Conservation (phyloP, 1,284 basidiomycete species). For the Ustanciosporium gigantosporum region DNA sequence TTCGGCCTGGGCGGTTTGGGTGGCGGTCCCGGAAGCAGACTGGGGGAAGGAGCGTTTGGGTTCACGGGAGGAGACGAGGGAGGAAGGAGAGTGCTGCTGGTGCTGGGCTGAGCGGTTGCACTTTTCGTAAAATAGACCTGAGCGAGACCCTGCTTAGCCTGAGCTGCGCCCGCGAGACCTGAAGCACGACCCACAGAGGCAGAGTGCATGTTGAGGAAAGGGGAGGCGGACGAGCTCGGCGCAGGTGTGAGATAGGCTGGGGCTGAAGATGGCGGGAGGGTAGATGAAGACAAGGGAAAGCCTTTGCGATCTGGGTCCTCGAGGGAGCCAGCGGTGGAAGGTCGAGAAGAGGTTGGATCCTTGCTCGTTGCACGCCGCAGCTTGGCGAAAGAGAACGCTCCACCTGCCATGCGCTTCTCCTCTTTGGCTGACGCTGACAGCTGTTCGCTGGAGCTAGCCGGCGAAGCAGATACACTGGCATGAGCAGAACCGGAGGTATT, state of each 20-base stretch:
- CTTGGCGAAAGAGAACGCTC: no score
- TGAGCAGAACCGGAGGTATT: background rate
- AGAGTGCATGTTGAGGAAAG: conserved; percentile 40
- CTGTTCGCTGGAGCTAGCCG: background rate
- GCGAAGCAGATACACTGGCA: background rate
- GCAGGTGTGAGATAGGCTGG: conserved; percentile 18
- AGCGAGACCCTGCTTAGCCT: conserved; percentile 18
- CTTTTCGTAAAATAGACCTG: conserved; percentile 13
- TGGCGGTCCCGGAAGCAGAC: no score
- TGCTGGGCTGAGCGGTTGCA: conserved; percentile 8
- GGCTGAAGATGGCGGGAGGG: background rate
- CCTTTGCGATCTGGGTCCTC: background rate
- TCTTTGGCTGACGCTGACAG: background rate
- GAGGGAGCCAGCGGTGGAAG: background rate
- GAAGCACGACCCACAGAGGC: conserved; percentile 27
- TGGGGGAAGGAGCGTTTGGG: conserved; percentile 2
- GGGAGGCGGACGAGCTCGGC: conserved; percentile 26
- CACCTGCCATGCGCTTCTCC: background rate
- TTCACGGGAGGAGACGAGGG: background rate
- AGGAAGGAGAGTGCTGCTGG: background rate
- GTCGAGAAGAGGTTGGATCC: background rate
- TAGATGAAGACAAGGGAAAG: background rate
- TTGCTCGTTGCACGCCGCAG: no score
- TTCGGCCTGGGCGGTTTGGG: conserved; percentile 30
- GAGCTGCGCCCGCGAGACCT: background rate